Evolutionary conservation across 164 flowering plant genomes (phyloP).

Genomic region (Protea cynaroides): DNA sequence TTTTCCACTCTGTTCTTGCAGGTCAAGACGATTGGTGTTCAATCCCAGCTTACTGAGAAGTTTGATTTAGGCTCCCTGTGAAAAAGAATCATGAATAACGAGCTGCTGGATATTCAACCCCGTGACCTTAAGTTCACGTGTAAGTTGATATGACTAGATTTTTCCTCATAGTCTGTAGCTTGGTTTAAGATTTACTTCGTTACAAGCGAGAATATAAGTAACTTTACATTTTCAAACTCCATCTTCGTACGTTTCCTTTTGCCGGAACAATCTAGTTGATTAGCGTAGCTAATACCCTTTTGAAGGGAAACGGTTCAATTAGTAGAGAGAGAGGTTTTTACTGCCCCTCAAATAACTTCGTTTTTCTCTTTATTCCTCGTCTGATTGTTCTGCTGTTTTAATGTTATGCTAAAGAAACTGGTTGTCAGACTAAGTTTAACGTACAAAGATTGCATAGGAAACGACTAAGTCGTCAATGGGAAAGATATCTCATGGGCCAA

Average conservation of each 20-base stretch:
- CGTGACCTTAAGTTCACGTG: constrained; percentile 56
- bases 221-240: background rate
- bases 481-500: no score
- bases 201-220: background rate
- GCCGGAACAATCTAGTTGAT: background rate
- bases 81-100: constrained; percentile 30
- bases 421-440: no score
- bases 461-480: no score
- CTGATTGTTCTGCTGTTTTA: no score
- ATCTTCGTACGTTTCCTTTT: background rate
- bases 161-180: background rate
- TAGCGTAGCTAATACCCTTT: background rate
- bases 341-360: no score
- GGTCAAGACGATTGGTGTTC: constrained; percentile 4
- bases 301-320: background rate
- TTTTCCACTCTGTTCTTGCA: constrained; percentile 5
- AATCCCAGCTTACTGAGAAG: background rate
- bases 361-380: no score
- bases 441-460: no score
- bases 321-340: no score
- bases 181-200: background rate
- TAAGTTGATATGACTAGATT: constrained; percentile 24
- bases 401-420: no score
- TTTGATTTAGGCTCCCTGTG: background rate
- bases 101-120: constrained; percentile 56